Conservation (phyloP, 805 yeast species). For the Tetrapisispora arboricola region DNA sequence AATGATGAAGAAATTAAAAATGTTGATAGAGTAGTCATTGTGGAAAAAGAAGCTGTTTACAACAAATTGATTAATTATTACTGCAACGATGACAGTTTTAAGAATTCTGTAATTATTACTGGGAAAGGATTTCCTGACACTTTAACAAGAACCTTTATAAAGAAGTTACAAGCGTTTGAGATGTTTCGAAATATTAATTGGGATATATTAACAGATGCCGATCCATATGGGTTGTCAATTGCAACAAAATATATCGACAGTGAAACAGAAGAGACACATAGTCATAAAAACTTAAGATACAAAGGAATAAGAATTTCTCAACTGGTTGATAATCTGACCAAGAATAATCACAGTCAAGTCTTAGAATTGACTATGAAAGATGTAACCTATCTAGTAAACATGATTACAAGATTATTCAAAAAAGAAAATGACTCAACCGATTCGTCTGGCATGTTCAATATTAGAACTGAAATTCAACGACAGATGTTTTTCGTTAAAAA, state of each 20-base stretch:
- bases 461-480: slow-evolving; percentile 42
- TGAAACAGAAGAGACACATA: slow-evolving; percentile 2
- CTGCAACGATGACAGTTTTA: background rate
- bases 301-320: slow-evolving; percentile 17
- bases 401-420: background rate
- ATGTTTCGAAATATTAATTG: slow-evolving; percentile 23
- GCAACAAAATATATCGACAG: slow-evolving; percentile 33
- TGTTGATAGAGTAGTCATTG: slow-evolving; percentile 10
- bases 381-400: slow-evolving; percentile 12
- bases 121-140: slow-evolving; percentile 67
- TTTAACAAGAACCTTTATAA: slow-evolving; percentile 39
- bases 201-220: slow-evolving; percentile 49
- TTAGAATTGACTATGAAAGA: slow-evolving; percentile 19
- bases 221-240: slow-evolving; percentile 57
- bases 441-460: background rate
- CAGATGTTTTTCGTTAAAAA: slow-evolving; percentile 46
- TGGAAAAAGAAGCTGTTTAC: slow-evolving; percentile 46
- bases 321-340: slow-evolving; percentile 5
- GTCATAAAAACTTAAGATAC: slow-evolving; percentile 11
- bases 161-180: slow-evolving; percentile 18
- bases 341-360: background rate
- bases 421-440: background rate
- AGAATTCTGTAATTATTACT: slow-evolving; percentile 35
- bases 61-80: slow-evolving; percentile 20
- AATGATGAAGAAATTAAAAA: background rate